These are phyloP conservation scores for Flaveria ramosissima DNA, from an alignment of 129 eudicot species.

Conservation along the genomic window DNA sequence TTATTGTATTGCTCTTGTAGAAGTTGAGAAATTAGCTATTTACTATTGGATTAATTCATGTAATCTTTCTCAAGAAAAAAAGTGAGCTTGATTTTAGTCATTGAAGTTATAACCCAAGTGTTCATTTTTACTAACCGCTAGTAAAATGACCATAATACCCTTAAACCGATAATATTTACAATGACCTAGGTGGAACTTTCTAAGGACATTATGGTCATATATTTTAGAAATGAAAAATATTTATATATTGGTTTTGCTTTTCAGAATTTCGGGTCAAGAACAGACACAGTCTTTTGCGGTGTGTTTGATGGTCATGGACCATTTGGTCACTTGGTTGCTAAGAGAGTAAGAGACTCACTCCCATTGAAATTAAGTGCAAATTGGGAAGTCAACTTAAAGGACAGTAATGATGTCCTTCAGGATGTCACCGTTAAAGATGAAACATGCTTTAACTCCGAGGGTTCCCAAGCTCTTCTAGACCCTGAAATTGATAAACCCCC, in stretches of 20 bases:
- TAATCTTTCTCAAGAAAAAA: conserved; percentile 4
- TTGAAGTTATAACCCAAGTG: not conserved
- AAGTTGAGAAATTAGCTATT: conserved; percentile 1
- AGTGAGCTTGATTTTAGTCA: conserved; percentile 12
- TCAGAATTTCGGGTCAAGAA: conserved; percentile 83
- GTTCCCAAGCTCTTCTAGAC: conserved; percentile 42
- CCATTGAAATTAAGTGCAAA: conserved; percentile 76
- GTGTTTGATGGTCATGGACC: conserved; percentile 96
- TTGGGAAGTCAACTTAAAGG: conserved; percentile 61
- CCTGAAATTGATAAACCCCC: conserved; percentile 52
- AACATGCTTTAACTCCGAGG: conserved; percentile 46
- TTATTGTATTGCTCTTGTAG: conserved; percentile 8
- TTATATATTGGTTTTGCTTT: conserved; percentile 9
- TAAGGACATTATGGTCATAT: not conserved
- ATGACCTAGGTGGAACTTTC: not conserved
- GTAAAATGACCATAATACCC: not conserved
- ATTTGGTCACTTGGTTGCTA: conserved; percentile 89
- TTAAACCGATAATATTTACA: not conserved
- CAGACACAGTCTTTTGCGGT: conserved; percentile 87
- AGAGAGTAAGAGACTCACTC: conserved; percentile 87
- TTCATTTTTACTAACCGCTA: not conserved
- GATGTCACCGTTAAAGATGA: conserved; percentile 52
- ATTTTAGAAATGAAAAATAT: not conserved
- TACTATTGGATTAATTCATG: not conserved
- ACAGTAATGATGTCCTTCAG: conserved; percentile 58